Evolutionary conservation across 768 basidiomycete species (phyloP), one percentile per base, ranked within the genome.

Genomic region (Naematelia encephala): DNA sequence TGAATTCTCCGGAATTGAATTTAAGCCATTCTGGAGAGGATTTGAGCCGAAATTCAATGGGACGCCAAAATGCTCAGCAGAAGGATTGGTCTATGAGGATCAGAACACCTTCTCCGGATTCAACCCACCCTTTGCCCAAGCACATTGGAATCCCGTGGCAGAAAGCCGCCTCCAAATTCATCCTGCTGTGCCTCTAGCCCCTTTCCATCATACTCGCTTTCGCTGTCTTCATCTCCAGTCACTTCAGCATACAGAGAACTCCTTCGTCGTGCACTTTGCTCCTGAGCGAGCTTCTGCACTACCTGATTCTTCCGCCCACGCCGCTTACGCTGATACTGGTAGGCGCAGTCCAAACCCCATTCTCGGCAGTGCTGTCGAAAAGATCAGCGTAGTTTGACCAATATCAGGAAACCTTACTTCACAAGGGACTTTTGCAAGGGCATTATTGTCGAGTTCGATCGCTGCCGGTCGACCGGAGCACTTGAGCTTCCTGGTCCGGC

Each of bases 401-500:
- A 21, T 23, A 14, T 12, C 46, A 14, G 21, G 21, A 11, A 4
- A 10, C 55, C 61, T 55, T 30, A 67, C 66, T 5, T 64, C 63
- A 42, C 63, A 68, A 4, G 59, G 66, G 2, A 57, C 52, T 22
- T 47, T 54, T 1, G 66, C 66, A 19, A 39, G 49, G 22, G 62
- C 66, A 11, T 61, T 56, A 10, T 23, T 26, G 34, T 50, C 55
- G 4, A 64, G 30, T 46, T 68, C 63, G n/a, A 68, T 64, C 10
- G 51, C 47, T 14, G 42, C 30, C 3, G 63, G 66, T 54, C 66
- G 46, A n/a, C 66, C 63, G 5, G 62, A 55, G 30, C 66, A 68
- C 34, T 62, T 68, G 52, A 64, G 30, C 30, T 68, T 68, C 30
- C 66, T 59, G 22, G 63, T 68, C 8, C 66, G n/a, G 30, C 66